Percentiles rank a stretch among this genome's conserved stretches.
Evolutionary conservation across 306 rosid species (phyloP).

Genomic region (Prinsepia uniflora): DNA sequence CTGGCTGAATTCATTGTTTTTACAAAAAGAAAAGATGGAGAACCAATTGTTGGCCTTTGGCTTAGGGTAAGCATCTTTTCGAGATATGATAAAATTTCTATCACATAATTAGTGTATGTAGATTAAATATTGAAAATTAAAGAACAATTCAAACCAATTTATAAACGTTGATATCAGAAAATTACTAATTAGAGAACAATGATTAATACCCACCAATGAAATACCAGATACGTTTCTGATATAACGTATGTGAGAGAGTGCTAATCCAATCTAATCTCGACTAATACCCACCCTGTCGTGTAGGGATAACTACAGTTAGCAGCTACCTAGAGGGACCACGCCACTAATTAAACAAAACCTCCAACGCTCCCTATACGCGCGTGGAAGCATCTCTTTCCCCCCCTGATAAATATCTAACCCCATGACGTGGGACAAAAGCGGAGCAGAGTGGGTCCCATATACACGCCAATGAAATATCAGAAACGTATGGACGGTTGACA

Average conservation of each 20-base stretch:
- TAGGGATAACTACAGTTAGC: slow-evolving; percentile 14
- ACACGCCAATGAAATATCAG: slow-evolving; percentile 14
- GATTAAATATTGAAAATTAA: no score
- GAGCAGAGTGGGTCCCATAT: slow-evolving; percentile 30
- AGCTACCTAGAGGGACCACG: slow-evolving; percentile 28
- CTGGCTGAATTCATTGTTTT: neutral
- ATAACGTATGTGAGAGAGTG: neutral
- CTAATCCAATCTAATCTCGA: slow-evolving; percentile 10
- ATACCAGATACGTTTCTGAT: no score
- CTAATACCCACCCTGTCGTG: slow-evolving; percentile 7
- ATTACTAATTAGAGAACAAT: no score
- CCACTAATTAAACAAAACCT: neutral
- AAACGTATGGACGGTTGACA: slow-evolving; percentile 33
- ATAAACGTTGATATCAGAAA: no score
- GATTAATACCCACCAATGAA: no score
- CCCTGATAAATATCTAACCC: slow-evolving; percentile 42
- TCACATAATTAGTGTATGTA: no score
- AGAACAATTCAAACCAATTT: no score
- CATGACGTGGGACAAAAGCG: slow-evolving; percentile 42
- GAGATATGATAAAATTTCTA: no score
- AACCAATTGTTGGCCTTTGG: neutral
- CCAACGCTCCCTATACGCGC: slow-evolving; percentile 32
- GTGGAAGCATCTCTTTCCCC: neutral
- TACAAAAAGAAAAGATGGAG: neutral
- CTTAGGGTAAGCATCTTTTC: no score